Conservation (phyloP, 768 basidiomycete species). For the Phlebiopsis gigantea region DNA sequence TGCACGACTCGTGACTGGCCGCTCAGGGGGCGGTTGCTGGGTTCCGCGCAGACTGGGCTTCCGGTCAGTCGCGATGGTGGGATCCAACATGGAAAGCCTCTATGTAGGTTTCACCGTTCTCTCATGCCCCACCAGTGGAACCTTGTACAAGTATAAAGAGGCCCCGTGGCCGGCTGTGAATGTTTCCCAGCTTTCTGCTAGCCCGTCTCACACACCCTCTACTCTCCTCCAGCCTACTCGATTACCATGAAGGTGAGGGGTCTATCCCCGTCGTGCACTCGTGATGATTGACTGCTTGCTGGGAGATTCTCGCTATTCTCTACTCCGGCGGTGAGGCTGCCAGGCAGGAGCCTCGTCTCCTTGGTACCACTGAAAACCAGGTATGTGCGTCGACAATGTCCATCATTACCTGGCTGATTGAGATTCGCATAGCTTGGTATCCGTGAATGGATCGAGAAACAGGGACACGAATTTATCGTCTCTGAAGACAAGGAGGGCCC, state of each 20-base stretch:
- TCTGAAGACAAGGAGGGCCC: conserved; percentile 78
- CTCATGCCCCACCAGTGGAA: conserved; percentile 6
- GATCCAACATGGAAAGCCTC: neutral
- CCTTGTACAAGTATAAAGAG: conserved; percentile 3
- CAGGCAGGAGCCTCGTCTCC: conserved; percentile 58
- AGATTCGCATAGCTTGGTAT: conserved; percentile 55
- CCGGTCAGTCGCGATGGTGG: neutral
- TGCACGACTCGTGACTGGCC: conserved; percentile 8
- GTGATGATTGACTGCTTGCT: neutral
- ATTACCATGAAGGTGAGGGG: conserved; percentile 8
- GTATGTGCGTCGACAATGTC: conserved; percentile 27
- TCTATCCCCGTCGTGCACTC: neutral
- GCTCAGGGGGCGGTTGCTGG: conserved; percentile 4
- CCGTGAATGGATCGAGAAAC: conserved; percentile 53
- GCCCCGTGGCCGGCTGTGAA: neutral
- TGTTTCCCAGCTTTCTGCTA: neutral
- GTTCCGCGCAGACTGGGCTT: conserved; percentile 5
- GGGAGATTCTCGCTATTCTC: conserved; percentile 63
- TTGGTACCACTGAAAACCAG: conserved; percentile 76
- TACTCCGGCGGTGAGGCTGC: conserved; percentile 64
- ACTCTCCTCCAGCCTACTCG: neutral
- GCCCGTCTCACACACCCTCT: neutral
- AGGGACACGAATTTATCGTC: conserved; percentile 72
- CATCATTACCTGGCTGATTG: neutral
- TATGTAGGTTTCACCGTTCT: conserved; percentile 3